Evolutionary conservation across 306 rosid genomes (phyloP).

Genomic region (Biancaea sappan): DNA sequence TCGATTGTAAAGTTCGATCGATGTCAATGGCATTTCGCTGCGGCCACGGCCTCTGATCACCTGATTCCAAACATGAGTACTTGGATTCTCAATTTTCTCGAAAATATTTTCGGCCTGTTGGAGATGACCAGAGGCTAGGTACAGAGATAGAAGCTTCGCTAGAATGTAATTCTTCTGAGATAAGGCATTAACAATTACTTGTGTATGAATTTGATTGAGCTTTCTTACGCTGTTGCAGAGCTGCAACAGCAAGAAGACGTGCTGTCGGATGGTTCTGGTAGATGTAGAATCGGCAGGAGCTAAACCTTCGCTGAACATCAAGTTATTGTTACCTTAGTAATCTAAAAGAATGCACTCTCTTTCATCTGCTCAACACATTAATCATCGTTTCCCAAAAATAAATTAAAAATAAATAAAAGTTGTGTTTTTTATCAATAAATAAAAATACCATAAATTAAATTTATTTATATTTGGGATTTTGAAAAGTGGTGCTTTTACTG

Average conservation of each 20-base stretch:
- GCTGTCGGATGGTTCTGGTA: constrained; percentile 44
- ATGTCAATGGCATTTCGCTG: constrained; percentile 42
- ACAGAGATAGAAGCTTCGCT: constrained; percentile 57
- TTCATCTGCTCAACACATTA: too few relatives aligned
- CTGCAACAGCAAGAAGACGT: constrained; percentile 47
- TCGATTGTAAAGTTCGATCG: constrained; percentile 46
- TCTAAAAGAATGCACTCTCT: neutral
- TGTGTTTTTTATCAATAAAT: too few relatives aligned
- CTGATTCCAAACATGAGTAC: constrained; percentile 65
- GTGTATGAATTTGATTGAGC: constrained; percentile 61
- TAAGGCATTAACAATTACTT: constrained; percentile 51
- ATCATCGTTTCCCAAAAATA: too few relatives aligned
- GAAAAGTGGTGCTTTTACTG: neutral
- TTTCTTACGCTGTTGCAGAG: constrained; percentile 40
- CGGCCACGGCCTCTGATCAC: constrained; percentile 53
- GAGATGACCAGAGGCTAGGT: constrained; percentile 47
- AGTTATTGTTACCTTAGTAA: neutral
- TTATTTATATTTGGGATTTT: too few relatives aligned
- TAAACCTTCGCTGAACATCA: constrained; percentile 30
- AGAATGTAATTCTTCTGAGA: constrained; percentile 56
- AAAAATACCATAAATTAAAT: too few relatives aligned
- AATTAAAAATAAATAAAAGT: too few relatives aligned
- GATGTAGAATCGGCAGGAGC: constrained; percentile 39
- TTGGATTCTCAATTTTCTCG: constrained; percentile 46
- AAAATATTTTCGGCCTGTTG: constrained; percentile 43